Percentiles rank a stretch among this genome's conserved stretches.
Conservation (phyloP, 495 filamentous ascomycete species). For the Penicillium desertorum region DNA sequence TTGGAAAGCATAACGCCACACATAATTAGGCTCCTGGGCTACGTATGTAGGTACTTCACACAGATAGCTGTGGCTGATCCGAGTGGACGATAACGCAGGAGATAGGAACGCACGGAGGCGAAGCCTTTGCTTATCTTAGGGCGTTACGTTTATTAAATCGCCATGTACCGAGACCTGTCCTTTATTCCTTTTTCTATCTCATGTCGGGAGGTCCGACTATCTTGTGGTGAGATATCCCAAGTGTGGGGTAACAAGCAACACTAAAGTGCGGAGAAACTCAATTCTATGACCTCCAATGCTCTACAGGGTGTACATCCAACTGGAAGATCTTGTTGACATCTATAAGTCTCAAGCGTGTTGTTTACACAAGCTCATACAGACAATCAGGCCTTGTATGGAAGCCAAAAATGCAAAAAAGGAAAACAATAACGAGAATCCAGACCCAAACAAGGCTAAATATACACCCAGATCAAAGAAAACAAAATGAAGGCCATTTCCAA, state of each 20-base stretch:
- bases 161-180: not conserved
- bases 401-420: conserved; percentile 11
- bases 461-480: conserved; percentile 21
- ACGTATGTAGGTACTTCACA: too few relatives aligned
- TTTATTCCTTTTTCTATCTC: too few relatives aligned
- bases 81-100: conserved; percentile 11
- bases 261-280: not conserved
- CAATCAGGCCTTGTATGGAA: not conserved
- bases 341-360: not conserved
- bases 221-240: not conserved
- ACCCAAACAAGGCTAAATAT: conserved; percentile 30
- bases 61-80: conserved; percentile 2
- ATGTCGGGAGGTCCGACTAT: too few relatives aligned
- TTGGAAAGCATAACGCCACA: not conserved
- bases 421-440: conserved; percentile 18
- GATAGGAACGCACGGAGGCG: not conserved
- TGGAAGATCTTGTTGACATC: not conserved
- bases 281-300: not conserved
- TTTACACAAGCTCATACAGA: conserved; percentile 1
- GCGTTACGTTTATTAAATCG: not conserved
- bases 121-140: conserved; percentile 4
- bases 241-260: not conserved
- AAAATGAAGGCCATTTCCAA: conserved; percentile 16
- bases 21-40: not conserved
- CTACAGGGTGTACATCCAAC: not conserved